Base-by-base conservation (phyloP, 495 filamentous ascomycete genomes). In the Hamigera avellanea region DNA sequence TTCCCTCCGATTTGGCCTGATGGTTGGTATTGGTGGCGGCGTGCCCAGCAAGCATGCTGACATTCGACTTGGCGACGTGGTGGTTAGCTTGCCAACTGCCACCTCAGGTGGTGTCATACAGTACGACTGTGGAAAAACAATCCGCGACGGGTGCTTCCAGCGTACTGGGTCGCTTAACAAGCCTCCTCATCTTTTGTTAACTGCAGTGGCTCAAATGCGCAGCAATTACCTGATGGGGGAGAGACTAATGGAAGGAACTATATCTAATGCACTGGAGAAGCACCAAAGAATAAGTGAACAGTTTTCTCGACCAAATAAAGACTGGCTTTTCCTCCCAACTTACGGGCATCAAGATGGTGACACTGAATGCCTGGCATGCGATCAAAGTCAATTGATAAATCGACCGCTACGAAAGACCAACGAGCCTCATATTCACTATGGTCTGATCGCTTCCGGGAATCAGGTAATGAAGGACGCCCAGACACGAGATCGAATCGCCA, bases 11-110 rank as follows among this genome's bases (percentile, higher is more conserved):
- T 56, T 64, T 41, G 49, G 46, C 17, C 43, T 70, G 16, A 58
- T 68, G 46, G 64, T 70, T 14, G 66, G 56, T 21, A 45, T 63
- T 39, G 55, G 48, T 17, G 58, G 50, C 17, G 56, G 55, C 26
- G 59, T 53, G 19, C 52, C 56, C 19, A 48, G 46, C 37, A 48
- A 40, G 33, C 31, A 54, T 14, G 33, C 49, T 19, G 58, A 68
- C 37, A 48, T 62, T 31, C 51, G 52, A 27, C 53, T 68, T 8
- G 64, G 66, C 17, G 64, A 67, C 48, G 51, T 69, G 9, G 62
- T 69, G 2, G 53, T 71, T 33, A 58, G 62, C 46, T 39, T 50
- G 17, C 54, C 59, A 6, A 43, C 21, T n/a, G 41, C 35, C 13
- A 46, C 19, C 8, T 44, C 38, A 40, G 47, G 49, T 19, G 60